A percentile compares a stretch with the other conserved stretches of the same genome.
phyloP scores from a whole-genome alignment of 306 rosid species.

The Lupinus albus region DNA sequence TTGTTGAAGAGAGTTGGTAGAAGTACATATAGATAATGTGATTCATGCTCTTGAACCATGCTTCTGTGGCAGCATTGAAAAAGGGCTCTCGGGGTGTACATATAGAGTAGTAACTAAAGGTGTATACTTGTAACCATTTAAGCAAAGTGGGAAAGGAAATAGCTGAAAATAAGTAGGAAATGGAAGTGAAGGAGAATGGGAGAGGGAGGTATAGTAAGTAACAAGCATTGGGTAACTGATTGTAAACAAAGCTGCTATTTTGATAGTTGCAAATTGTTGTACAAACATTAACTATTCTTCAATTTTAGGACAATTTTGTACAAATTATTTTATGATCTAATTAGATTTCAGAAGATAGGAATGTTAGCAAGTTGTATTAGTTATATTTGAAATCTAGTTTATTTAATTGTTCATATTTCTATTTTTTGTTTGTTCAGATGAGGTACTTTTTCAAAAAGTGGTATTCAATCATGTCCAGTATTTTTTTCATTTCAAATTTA shows the following conservation, averaged over 20 bases:
- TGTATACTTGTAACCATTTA: slow-evolving; percentile 64
- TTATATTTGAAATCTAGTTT: too few relatives aligned
- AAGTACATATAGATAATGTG: slow-evolving; percentile 17
- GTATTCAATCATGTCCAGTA: not conserved
- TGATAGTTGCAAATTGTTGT: slow-evolving; percentile 51
- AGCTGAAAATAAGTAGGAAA: slow-evolving; percentile 57
- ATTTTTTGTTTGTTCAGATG: too few relatives aligned
- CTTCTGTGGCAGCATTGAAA: slow-evolving; percentile 46
- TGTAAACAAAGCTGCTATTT: slow-evolving; percentile 52
- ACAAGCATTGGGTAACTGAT: slow-evolving; percentile 39
- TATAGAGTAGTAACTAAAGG: slow-evolving; percentile 51
- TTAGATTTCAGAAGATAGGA: slow-evolving; percentile 10
- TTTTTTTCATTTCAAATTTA: too few relatives aligned
- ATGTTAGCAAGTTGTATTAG: not conserved
- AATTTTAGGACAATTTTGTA: slow-evolving; percentile 37
- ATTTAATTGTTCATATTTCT: not conserved
- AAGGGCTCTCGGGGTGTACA: slow-evolving; percentile 66
- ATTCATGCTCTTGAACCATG: slow-evolving; percentile 28
- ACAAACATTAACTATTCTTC: slow-evolving; percentile 43
- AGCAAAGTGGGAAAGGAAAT: slow-evolving; percentile 48
- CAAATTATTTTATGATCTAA: slow-evolving; percentile 35
- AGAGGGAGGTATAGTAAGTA: slow-evolving; percentile 41
- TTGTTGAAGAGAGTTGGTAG: slow-evolving; percentile 29
- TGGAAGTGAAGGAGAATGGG: slow-evolving; percentile 29
- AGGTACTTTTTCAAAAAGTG: too few relatives aligned